A percentile compares a stretch with the other conserved stretches of the same genome.
These are phyloP conservation scores for Grammothele lineata DNA, from an alignment of 768 basidiomycete species.

Conservation along the genomic window DNA sequence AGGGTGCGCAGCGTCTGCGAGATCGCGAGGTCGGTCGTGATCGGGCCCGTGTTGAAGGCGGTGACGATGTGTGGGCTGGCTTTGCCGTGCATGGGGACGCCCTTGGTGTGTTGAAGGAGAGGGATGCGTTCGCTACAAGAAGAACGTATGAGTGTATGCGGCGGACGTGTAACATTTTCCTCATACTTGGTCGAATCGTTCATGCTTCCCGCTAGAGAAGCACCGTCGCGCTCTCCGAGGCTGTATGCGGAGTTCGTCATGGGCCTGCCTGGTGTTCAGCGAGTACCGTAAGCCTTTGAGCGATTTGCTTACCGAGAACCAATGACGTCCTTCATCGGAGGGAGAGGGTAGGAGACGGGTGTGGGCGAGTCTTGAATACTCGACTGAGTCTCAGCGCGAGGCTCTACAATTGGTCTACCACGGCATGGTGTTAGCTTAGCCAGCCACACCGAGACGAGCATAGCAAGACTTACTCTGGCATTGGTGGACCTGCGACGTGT, in stretches of 20 bases:
- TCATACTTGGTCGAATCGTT: constrained; percentile 17
- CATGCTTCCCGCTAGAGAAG: constrained; percentile 2
- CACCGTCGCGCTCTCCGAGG: constrained; percentile 12
- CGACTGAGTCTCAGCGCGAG: constrained; percentile 3
- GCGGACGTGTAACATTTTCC: too few relatives aligned
- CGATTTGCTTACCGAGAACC: constrained; percentile 18
- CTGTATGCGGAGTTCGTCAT: constrained; percentile 11
- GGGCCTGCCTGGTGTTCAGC: too few relatives aligned
- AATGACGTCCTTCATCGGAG: constrained; percentile 38
- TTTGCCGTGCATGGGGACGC: constrained; percentile 13
- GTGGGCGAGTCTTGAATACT: constrained; percentile 17
- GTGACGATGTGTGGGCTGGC: constrained; percentile 13
- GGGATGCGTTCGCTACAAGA: constrained; percentile 48
- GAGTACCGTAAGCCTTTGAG: too few relatives aligned
- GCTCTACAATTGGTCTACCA: not conserved
- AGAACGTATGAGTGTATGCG: too few relatives aligned
- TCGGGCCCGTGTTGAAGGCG: constrained; percentile 16
- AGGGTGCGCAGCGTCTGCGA: constrained; percentile 36
- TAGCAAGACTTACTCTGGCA: too few relatives aligned
- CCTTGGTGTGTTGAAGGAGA: constrained; percentile 37
- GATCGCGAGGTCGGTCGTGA: constrained; percentile 17
- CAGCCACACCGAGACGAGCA: too few relatives aligned
- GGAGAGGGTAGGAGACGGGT: constrained; percentile 39
- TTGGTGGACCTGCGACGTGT: too few relatives aligned
- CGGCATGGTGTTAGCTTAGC: too few relatives aligned